Base-by-base conservation (phyloP, 2,329 filamentous ascomycete genomes). In the Aspergillus eucalypticola region DNA sequence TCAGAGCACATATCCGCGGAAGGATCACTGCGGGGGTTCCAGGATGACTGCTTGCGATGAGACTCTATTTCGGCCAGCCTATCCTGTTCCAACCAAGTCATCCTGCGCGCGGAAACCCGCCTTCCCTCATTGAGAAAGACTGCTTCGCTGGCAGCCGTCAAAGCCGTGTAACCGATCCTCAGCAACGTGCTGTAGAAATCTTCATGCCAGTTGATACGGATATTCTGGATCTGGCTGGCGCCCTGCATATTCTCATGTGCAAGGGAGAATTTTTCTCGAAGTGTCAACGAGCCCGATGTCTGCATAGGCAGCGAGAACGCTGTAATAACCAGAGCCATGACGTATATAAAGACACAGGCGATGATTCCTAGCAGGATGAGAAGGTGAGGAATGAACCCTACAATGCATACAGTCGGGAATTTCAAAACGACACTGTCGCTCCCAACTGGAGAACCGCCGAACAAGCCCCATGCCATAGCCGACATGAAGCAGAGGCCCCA, bases 171-270 rank as follows among this genome's bases (percentile, higher is more conserved):
- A 0, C 95, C 95, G 38, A 92, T 86, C 61, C 93, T 88, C 3
- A 98, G 82, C 4, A 98, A 81, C 0, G 92, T 90, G 0, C 92
- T 96, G 73, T 98, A 99, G 72, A 98, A 97, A 73, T 99, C 95
- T 82, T 98, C 96, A 58, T 92, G 88, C 81, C 90, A 88, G 46
- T 88, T 91, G 57, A 98, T 86, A 11, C 88, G 86, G 39, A 97
- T 86, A 41, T 90, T 88, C 1, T 90, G 90, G 21, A 97, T 83
- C 11, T 95, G 92, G 3, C 94, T 86, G 60, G 95, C 95, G 2
- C 93, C 93, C 76, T 97, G 93, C 83, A 98, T 89, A 67, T 98
- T 98, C 52, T 86, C 86, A 70, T 96, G 92, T 0, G 94, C 93
- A 53, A 85, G 82, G 1, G 77, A 72, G 25, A 96, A 79, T 50